Percentiles rank a stretch among this genome's conserved stretches.
phyloP scores from a whole-genome alignment of 148 eudicot genomes.

The Oxyria digyna region DNA sequence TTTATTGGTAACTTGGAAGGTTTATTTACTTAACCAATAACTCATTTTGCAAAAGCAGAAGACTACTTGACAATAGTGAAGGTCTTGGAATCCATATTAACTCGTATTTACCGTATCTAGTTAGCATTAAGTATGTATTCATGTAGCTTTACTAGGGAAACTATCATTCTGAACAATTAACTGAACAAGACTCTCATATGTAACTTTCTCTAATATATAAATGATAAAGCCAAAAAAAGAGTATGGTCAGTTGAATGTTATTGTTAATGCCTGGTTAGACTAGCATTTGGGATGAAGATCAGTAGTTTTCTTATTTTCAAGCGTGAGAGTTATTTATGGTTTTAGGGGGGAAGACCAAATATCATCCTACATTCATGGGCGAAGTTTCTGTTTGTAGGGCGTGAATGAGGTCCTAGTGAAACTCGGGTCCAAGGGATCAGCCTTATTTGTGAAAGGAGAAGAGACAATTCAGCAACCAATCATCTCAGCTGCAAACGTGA shows the following conservation, averaged over 20 bases:
- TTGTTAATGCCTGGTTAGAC: neutral
- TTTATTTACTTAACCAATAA: neutral
- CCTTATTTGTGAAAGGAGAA: conserved; percentile 69
- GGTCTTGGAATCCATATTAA: neutral
- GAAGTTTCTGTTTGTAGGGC: conserved; percentile 31
- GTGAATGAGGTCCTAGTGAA: conserved; percentile 71
- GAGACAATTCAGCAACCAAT: conserved; percentile 59
- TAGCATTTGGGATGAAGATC: neutral
- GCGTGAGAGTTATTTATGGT: neutral
- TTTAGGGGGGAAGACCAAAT: neutral
- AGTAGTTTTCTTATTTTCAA: neutral
- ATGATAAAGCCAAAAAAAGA: neutral
- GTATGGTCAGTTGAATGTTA: neutral
- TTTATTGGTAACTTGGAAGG: neutral
- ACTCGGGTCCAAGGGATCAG: conserved; percentile 84
- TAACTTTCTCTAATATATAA: neutral
- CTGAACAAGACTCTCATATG: neutral
- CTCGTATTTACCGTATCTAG: too few species aligned
- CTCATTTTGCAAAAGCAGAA: neutral
- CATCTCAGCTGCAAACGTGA: conserved; percentile 53
- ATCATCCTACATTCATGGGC: neutral
- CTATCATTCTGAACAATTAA: neutral
- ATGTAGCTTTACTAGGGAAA: neutral
- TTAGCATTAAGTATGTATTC: neutral
- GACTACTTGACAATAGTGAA: neutral